A percentile compares a stretch with the other conserved stretches of the same genome.
Evolutionary conservation across 164 flowering plant species (phyloP).

Genomic region (Euptelea pleiosperma): DNA sequence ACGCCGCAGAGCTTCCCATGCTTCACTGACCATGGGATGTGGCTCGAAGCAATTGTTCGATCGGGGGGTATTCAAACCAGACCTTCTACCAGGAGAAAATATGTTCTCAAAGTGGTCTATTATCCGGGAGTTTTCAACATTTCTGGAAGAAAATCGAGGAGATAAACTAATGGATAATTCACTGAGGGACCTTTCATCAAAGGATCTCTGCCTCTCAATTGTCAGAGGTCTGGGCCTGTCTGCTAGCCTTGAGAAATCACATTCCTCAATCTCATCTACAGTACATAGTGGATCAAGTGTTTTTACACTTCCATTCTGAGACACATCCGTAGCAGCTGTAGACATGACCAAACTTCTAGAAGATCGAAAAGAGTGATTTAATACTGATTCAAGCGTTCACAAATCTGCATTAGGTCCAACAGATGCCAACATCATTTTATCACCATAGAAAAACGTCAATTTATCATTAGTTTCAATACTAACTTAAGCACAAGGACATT

Average conservation of each 20-base stretch:
- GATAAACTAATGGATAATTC: constrained; percentile 41
- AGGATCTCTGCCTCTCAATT: constrained; percentile 60
- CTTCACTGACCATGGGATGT: constrained; percentile 61
- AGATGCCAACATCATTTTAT: neutral
- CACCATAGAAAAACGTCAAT: too few species aligned
- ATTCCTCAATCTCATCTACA: constrained; percentile 39
- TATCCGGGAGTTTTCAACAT: constrained; percentile 21
- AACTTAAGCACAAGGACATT: neutral
- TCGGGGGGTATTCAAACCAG: constrained; percentile 44
- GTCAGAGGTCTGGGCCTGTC: constrained; percentile 51
- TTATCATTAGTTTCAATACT: neutral
- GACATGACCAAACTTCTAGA: constrained; percentile 31
- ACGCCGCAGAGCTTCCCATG: constrained; percentile 67
- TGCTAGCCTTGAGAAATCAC: constrained; percentile 47
- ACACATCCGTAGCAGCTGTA: constrained; percentile 19
- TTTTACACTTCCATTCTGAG: constrained; percentile 31
- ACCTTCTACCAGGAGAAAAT: constrained; percentile 39
- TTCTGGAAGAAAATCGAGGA: constrained; percentile 24
- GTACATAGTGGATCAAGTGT: constrained; percentile 19
- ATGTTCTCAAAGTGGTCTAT: constrained; percentile 29
- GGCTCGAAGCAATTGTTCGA: constrained; percentile 40
- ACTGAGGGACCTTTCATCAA: constrained; percentile 49
- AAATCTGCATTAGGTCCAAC: constrained; percentile 5
- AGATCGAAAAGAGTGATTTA: too few species aligned
- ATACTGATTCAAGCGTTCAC: neutral